Evolutionary conservation across 1,139 yeast genomes (phyloP), one percentile per base, ranked within the genome.

Genomic region (Protomyces pachydermus): DNA sequence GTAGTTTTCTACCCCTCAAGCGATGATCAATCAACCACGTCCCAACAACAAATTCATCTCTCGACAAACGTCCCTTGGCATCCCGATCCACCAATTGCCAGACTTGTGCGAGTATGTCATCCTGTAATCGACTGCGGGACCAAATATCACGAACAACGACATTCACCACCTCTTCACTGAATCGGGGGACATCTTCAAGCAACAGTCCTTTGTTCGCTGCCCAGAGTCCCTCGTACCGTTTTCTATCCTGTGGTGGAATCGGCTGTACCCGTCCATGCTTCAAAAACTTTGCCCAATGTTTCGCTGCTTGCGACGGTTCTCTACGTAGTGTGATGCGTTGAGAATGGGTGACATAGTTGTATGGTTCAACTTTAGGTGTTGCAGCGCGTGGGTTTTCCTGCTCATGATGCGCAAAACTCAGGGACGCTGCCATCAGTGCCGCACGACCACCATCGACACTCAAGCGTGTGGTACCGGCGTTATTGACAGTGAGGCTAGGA

Each of bases 11-110:
- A 0, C 98, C 98, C 72, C 91, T 91, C n/a, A 91, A 78, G 72
- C 96, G 88, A 74, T 91, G 98, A 74, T 91, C 98, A 1, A 91
- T 93, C 6, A 90, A 76, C 98, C 98, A 91, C 89, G 88, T 90
- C 0, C 98, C 98, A 12, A 91, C 95, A 42, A 91, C 77, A 71
- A 91, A 91, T 68, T 91, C 91, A 54, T 84, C 85, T 67, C 88
- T 83, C 71, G 86, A 88, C 61, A 91, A 77, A 0, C 90, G 82
- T 0, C 96, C 95, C 73, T 88, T 95, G 56, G 78, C 78, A 68
- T 91, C 77, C 56, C 82, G 81, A 72, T 90, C 97, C n/a, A 91
- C 95, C 61, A 91, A 77, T 52, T 83, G 81, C 91, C 96, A 91
- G 34, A 91, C 85, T 55, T 82, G 81, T n/a, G 78, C 79, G 39